These are phyloP conservation scores for Protomyces inouyei DNA, from an alignment of 1,139 yeast genomes.

Conservation along the genomic window DNA sequence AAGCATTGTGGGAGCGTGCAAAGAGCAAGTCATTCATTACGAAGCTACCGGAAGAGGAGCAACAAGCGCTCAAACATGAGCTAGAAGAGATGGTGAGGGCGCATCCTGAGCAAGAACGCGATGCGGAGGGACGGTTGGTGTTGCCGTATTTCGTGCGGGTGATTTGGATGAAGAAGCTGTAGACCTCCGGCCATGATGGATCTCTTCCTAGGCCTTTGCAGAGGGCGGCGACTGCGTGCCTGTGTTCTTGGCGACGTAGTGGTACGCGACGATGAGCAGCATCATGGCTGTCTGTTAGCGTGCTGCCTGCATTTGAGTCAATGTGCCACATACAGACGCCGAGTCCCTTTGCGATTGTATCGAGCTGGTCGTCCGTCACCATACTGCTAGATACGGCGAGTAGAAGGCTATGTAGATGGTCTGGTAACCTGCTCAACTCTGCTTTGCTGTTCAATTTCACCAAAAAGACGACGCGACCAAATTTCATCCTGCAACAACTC, in stretches of 20 bases:
- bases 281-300: constrained; percentile 9
- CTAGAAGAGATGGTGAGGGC: constrained; percentile 38
- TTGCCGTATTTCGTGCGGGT: constrained; percentile 19
- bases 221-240: too few relatives aligned
- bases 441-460: neutral
- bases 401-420: neutral
- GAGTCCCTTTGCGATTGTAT: constrained; percentile 10
- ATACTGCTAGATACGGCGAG: neutral
- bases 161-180: constrained; percentile 10
- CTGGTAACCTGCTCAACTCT: neutral
- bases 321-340: constrained; percentile 10
- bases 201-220: too few relatives aligned
- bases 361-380: constrained; percentile 18
- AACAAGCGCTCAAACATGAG: constrained; percentile 39
- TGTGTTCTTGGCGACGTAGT: constrained; percentile 17
- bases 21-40: constrained; percentile 57
- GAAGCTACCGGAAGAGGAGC: constrained; percentile 44
- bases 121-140: constrained; percentile 2
- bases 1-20: constrained; percentile 52
- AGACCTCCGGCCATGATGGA: neutral
- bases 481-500: neutral
- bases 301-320: neutral
- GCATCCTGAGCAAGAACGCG: constrained; percentile 10
- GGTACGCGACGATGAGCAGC: constrained; percentile 22
- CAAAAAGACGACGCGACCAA: neutral